Percentiles rank a stretch among this genome's conserved stretches.
These are phyloP conservation scores for Penicillium bialowiezense DNA, from an alignment of 495 filamentous ascomycete species.

Conservation along the genomic window DNA sequence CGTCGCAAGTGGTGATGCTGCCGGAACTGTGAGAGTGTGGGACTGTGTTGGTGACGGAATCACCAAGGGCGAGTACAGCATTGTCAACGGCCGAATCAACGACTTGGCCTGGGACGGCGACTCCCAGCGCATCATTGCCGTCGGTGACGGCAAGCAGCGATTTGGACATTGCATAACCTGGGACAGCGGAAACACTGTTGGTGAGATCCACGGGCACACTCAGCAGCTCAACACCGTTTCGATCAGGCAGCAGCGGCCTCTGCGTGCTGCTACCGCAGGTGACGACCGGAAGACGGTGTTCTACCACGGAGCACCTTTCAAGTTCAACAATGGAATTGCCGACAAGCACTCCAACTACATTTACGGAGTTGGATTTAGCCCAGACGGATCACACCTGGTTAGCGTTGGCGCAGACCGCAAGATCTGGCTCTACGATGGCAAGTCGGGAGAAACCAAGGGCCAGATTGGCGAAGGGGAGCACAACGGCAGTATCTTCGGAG, in stretches of 20 bases:
- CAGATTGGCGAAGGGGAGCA: conserved; percentile 81
- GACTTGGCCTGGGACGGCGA: conserved; percentile 98
- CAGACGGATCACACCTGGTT: conserved; percentile 78
- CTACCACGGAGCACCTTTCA: conserved; percentile 91
- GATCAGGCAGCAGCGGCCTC: conserved; percentile 82
- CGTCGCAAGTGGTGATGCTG: conserved; percentile 87
- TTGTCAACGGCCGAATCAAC: conserved; percentile 92
- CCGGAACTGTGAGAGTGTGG: conserved; percentile 86
- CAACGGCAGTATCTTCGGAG: conserved; percentile 86
- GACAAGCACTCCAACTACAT: conserved; percentile 85
- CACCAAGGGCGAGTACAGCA: conserved; percentile 81
- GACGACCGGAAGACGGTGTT: conserved; percentile 90
- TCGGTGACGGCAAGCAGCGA: conserved; percentile 89
- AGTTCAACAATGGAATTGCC: conserved; percentile 75
- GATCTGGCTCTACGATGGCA: conserved; percentile 94
- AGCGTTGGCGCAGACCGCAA: conserved; percentile 85
- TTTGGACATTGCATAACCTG: conserved; percentile 94
- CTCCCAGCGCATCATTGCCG: conserved; percentile 91
- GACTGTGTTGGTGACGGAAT: conserved; percentile 60
- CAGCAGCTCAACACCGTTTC: conserved; percentile 87
- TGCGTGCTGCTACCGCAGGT: conserved; percentile 85
- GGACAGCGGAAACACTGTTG: conserved; percentile 93
- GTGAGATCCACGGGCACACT: conserved; percentile 88
- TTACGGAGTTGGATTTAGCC: conserved; percentile 84
- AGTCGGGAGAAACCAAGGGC: conserved; percentile 77